These are phyloP conservation scores for Mortierella sp. DNA, from an alignment of 371 early-diverging fungal genomes.

Conservation along the genomic window DNA sequence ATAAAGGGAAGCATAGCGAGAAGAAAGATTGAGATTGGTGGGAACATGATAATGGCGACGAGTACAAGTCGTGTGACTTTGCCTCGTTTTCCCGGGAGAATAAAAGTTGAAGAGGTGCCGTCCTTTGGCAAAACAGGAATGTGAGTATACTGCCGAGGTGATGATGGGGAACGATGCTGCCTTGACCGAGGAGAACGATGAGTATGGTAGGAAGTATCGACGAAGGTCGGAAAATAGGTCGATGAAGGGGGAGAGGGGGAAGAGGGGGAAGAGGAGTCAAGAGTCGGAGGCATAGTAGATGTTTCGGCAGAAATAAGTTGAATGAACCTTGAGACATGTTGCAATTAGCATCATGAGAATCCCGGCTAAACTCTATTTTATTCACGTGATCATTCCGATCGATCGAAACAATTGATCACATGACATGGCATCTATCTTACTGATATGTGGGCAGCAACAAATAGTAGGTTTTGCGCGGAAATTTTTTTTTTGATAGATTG, in stretches of 20 bases:
- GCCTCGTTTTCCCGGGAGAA: conserved; percentile 51
- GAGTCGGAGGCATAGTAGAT: neutral
- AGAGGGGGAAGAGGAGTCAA: neutral
- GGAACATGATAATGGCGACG: conserved; percentile 37
- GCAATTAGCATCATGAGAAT: too few species aligned
- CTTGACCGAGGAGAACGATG: conserved; percentile 4
- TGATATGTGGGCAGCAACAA: too few species aligned
- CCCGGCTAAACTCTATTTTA: too few species aligned
- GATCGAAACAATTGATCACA: too few species aligned
- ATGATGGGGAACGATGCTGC: neutral
- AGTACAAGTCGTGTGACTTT: conserved; percentile 33
- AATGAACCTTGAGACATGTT: too few species aligned
- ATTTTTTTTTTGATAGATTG: too few species aligned
- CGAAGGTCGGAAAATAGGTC: neutral
- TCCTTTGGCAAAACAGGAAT: neutral
- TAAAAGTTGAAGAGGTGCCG: conserved; percentile 3
- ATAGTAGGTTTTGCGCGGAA: too few species aligned
- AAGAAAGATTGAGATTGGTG: conserved; percentile 34
- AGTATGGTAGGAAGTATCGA: neutral
- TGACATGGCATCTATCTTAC: too few species aligned
- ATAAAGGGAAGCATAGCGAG: conserved; percentile 38
- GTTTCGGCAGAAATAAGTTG: too few species aligned
- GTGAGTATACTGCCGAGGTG: neutral
- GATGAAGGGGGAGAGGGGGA: neutral
- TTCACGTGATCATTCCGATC: neutral